Percentiles rank a stretch among this genome's conserved stretches.
Evolutionary conservation across 306 rosid species (phyloP).

Genomic region (Lathyrus aphaca): DNA sequence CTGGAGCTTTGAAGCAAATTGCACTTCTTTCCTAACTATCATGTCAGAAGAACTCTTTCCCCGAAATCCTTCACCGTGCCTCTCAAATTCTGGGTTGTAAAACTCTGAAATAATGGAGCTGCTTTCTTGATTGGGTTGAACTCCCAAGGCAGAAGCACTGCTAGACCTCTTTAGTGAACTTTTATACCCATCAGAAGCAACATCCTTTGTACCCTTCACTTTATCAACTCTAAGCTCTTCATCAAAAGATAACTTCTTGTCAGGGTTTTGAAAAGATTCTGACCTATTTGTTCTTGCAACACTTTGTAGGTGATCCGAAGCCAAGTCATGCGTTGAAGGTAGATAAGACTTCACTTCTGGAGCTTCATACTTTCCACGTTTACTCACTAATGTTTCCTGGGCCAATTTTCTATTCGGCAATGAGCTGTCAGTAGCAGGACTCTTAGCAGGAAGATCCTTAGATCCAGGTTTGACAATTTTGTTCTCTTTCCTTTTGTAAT

Average conservation of each 20-base stretch:
- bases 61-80: conserved; percentile 51
- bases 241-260: conserved; percentile 41
- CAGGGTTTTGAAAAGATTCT: conserved; percentile 46
- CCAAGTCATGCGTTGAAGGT: conserved; percentile 36
- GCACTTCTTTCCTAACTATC: conserved; percentile 59
- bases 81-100: conserved; percentile 60
- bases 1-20: conserved; percentile 75
- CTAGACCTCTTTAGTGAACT: conserved; percentile 70
- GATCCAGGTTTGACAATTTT: conserved; percentile 51
- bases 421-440: conserved; percentile 43
- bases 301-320: conserved; percentile 50
- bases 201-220: conserved; percentile 37
- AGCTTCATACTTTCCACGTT: conserved; percentile 46
- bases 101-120: conserved; percentile 74
- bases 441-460: conserved; percentile 55
- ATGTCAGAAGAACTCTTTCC: conserved; percentile 67
- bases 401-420: conserved; percentile 39
- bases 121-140: conserved; percentile 55
- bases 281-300: conserved; percentile 43
- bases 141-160: conserved; percentile 69
- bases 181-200: conserved; percentile 48
- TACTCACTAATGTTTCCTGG: conserved; percentile 50
- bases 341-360: conserved; percentile 47
- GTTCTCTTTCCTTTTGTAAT: conserved; percentile 83
- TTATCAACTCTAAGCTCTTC: conserved; percentile 50